A percentile compares a stretch with the other conserved stretches of the same genome.
Evolutionary conservation across 2,329 filamentous ascomycete genomes (phyloP).

Genomic region (Aspergillus hiratsukae): DNA sequence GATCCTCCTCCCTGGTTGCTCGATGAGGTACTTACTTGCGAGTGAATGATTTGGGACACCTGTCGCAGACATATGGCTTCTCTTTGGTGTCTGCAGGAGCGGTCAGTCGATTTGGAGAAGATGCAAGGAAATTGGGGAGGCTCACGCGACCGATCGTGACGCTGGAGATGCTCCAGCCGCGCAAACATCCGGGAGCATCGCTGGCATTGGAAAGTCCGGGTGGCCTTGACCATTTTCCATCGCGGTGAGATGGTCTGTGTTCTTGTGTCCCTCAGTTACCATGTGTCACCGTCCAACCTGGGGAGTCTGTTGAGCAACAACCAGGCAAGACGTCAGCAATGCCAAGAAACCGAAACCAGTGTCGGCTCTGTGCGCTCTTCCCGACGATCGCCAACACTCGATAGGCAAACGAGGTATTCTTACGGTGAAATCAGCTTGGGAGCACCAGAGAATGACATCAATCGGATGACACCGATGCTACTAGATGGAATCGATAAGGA

Average conservation of each 20-base stretch:
- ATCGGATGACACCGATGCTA: no score
- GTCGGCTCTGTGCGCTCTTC: neutral
- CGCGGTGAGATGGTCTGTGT: neutral
- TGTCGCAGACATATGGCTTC: constrained; percentile 27
- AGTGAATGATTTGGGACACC: constrained; percentile 32
- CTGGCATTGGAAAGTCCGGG: constrained; percentile 25
- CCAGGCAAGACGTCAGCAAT: neutral
- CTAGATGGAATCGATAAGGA: no score
- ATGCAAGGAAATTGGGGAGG: neutral
- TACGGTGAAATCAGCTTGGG: no score
- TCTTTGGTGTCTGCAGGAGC: constrained; percentile 29
- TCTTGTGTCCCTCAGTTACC: neutral
- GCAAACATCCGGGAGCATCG: constrained; percentile 29
- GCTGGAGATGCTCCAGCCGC: constrained; percentile 33
- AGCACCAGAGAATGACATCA: no score
- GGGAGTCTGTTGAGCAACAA: neutral
- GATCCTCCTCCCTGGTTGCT: neutral
- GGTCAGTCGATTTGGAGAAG: constrained; percentile 4
- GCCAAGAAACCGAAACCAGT: neutral
- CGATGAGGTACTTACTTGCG: constrained; percentile 22
- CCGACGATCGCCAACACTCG: no score
- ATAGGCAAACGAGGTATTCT: no score
- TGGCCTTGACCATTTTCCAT: constrained; percentile 15
- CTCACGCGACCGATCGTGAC: constrained; percentile 33
- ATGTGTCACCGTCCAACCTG: neutral